Evolutionary conservation across 495 filamentous ascomycete species (phyloP), one percentile per base, ranked within the genome.

Genomic region (Hypoxylon subgilvum): DNA sequence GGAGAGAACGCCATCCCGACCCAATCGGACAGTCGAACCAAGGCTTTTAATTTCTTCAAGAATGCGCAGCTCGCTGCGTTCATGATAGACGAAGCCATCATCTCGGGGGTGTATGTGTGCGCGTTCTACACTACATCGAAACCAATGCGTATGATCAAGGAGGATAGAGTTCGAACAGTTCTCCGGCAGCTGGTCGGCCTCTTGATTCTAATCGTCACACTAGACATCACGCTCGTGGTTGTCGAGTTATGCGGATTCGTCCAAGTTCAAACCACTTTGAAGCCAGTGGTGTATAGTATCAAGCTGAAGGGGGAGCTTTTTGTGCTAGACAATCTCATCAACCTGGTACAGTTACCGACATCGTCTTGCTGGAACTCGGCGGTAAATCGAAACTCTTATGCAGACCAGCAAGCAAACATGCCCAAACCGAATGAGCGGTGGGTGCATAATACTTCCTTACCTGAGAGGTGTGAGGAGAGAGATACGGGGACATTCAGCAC

Each of bases 301-400:
- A 88, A 88, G 63, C 70, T 88, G 28, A 86, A 86, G 65, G 72
- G 85, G 10, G 85, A 88, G 66, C 83, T 84, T 49, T 79, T 77
- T 9, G 81, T 87, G 38, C 75, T 87, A 22, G 82, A 84, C 44
- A 76, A 76, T 12, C 67, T 85, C 17, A 66, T 81, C n/a, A 22
- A 63, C 31, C 39, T 60, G 22, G 32, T 47, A 28, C 56, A 50
- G 28, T n/a, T 27, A 14, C 36, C 36, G 19, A 35, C 50, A 5
- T 19, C 12, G 6, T 16, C 6, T 39, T 36, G 23, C 23, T 27
- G 44, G 44, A 27, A 14, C 9, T 42, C 39, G 4, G 6, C 44
- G 2, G 19, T 14, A 2, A 14, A 23, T 7, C 44, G 7, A 23
- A 8, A 7, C 19, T 35, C 32, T 35, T n/a, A 4, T 35, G 3